Conservation (phyloP, 305 asterid species). For the Fraxinus velutina region DNA sequence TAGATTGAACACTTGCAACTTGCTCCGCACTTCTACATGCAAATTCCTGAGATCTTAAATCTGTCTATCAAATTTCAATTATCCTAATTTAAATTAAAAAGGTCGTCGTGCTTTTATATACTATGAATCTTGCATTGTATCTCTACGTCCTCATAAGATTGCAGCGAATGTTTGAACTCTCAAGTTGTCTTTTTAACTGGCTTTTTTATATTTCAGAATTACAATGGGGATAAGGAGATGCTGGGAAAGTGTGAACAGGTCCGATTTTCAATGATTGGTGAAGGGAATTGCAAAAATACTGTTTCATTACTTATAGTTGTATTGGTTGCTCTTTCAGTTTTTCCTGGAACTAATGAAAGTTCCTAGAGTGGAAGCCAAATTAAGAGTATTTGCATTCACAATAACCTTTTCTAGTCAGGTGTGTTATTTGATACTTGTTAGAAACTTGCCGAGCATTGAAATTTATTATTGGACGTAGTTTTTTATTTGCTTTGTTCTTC, state of each 20-base stretch:
- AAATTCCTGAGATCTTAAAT: background rate
- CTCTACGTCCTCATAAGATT: background rate
- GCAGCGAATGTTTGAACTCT: conserved; percentile 12
- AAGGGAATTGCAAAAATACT: conserved; percentile 22
- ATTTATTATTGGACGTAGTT: conserved; percentile 19
- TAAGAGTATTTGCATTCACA: conserved; percentile 90
- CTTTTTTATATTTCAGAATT: conserved; percentile 57
- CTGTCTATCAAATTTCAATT: background rate
- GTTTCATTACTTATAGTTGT: conserved; percentile 26
- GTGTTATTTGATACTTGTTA: conserved; percentile 23
- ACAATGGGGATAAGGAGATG: conserved; percentile 83
- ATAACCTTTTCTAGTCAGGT: conserved; percentile 90
- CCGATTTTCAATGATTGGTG: conserved; percentile 19
- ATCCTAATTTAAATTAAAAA: background rate
- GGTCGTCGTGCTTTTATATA: background rate
- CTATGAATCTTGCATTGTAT: background rate
- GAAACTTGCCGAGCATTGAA: conserved; percentile 16
- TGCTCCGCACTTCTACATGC: background rate
- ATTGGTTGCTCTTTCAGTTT: conserved; percentile 55
- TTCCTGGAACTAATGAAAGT: conserved; percentile 95
- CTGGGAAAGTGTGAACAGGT: conserved; percentile 99
- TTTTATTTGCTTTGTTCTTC: conserved; percentile 30
- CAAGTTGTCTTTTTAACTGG: conserved; percentile 18
- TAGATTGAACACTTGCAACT: background rate
- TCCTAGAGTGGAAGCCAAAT: conserved; percentile 95